A percentile compares a stretch with the other conserved stretches of the same genome.
These are phyloP conservation scores for Penicillium coffeae DNA, from an alignment of 495 filamentous ascomycete genomes.

Conservation along the genomic window DNA sequence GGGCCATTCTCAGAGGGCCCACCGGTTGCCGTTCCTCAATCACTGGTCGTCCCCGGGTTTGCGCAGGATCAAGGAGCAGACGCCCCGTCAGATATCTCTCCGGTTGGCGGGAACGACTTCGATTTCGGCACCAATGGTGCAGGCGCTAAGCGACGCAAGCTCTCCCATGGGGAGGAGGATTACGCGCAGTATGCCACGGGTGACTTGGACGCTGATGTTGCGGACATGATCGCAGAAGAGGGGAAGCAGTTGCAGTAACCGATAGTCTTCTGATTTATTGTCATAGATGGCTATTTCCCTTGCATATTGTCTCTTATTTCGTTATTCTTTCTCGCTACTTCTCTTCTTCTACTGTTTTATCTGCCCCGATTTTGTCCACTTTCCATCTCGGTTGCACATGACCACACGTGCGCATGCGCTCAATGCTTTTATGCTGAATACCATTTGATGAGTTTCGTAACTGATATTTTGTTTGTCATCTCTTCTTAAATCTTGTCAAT, in stretches of 20 bases:
- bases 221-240: conserved; percentile 67
- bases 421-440: too few species aligned
- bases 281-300: background rate
- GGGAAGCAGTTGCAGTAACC: conserved; percentile 11
- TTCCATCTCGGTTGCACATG: too few species aligned
- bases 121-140: conserved; percentile 34
- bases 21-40: conserved; percentile 19
- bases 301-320: background rate
- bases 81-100: conserved; percentile 48
- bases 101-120: conserved; percentile 27
- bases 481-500: too few species aligned
- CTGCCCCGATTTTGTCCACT: too few species aligned
- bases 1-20: conserved; percentile 22
- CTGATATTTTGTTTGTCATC: too few species aligned
- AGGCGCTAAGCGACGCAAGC: conserved; percentile 68
- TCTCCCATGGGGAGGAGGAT: conserved; percentile 62
- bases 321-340: background rate
- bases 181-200: conserved; percentile 64
- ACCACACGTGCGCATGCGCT: too few species aligned
- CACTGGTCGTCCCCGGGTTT: conserved; percentile 34
- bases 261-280: background rate
- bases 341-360: background rate
- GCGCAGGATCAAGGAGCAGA: conserved; percentile 36
- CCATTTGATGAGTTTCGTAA: too few species aligned
- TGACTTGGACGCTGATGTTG: conserved; percentile 77